phyloP scores from a whole-genome alignment of 1,139 yeast genomes.

The Nakaseomyces bracarensis region DNA sequence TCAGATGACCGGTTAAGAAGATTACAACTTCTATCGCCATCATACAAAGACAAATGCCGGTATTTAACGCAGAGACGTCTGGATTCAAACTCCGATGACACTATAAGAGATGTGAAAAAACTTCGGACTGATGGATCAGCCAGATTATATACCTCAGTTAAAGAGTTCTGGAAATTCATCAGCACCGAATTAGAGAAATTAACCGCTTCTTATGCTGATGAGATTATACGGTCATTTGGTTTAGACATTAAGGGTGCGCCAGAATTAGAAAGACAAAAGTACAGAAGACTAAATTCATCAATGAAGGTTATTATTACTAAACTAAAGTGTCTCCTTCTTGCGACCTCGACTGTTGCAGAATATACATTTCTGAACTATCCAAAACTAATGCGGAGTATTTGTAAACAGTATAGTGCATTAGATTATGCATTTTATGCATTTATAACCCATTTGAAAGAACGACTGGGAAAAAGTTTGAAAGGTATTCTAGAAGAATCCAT shows the following conservation, averaged over 20 bases:
- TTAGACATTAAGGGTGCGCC: background rate
- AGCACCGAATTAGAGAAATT: background rate
- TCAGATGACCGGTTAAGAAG: background rate
- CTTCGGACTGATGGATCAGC: conserved; percentile 3
- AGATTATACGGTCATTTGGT: background rate
- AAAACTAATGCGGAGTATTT: background rate
- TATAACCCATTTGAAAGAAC: background rate
- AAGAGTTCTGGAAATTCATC: conserved; percentile 2
- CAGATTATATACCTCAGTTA: conserved; percentile 1
- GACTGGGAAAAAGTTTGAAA: background rate
- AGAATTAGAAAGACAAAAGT: background rate
- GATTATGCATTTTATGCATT: background rate
- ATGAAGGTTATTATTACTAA: background rate
- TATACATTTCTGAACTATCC: conserved; percentile 1
- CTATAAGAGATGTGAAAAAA: background rate
- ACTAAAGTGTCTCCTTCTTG: background rate
- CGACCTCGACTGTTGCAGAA: background rate
- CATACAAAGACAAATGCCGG: conserved; percentile 5
- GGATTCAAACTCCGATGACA: background rate
- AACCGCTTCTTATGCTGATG: background rate
- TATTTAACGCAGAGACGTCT: conserved; percentile 6
- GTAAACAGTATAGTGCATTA: background rate
- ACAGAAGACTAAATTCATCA: background rate
- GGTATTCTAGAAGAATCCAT: background rate
- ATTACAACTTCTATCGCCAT: background rate